A percentile compares a stretch with the other conserved stretches of the same genome.
phyloP scores from a whole-genome alignment of 2,329 filamentous ascomycete genomes.

The Sporothrix variecibatus region DNA sequence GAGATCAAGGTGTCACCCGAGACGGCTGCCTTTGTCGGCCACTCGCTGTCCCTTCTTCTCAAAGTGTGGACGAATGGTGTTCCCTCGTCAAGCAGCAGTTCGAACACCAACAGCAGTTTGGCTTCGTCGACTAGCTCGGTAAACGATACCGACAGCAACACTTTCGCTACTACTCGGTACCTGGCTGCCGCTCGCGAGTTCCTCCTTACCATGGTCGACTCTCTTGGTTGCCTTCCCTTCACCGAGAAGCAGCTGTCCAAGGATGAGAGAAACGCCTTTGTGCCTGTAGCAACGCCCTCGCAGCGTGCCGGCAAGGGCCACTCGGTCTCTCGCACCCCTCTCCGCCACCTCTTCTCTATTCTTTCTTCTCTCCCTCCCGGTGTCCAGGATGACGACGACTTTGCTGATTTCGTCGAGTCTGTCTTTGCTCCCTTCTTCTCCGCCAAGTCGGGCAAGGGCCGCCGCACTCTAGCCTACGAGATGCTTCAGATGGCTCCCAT shows the following conservation, averaged over 20 bases:
- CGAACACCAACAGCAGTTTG: constrained; percentile 42
- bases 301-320: constrained; percentile 57
- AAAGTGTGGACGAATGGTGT: constrained; percentile 68
- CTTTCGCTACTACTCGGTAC: constrained; percentile 48
- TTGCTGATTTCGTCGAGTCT: constrained; percentile 49
- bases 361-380: constrained; percentile 55
- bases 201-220: constrained; percentile 50
- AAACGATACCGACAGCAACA: constrained; percentile 44
- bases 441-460: constrained; percentile 48
- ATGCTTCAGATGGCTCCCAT: constrained; percentile 53
- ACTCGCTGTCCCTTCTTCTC: constrained; percentile 68
- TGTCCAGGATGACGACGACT: constrained; percentile 49
- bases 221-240: constrained; percentile 61
- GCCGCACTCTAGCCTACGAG: constrained; percentile 52
- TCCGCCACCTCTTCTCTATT: constrained; percentile 67
- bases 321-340: constrained; percentile 56
- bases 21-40: constrained; percentile 75
- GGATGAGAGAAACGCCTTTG: constrained; percentile 54
- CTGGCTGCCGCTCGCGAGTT: constrained; percentile 57
- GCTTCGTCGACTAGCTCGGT: not conserved
- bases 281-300: constrained; percentile 67
- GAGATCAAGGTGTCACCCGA: constrained; percentile 89
- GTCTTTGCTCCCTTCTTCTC: constrained; percentile 62
- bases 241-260: constrained; percentile 61
- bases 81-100: constrained; percentile 48